These are phyloP conservation scores for Camelina sativa DNA, from an alignment of 345 rosid genomes.

Conservation along the genomic window DNA sequence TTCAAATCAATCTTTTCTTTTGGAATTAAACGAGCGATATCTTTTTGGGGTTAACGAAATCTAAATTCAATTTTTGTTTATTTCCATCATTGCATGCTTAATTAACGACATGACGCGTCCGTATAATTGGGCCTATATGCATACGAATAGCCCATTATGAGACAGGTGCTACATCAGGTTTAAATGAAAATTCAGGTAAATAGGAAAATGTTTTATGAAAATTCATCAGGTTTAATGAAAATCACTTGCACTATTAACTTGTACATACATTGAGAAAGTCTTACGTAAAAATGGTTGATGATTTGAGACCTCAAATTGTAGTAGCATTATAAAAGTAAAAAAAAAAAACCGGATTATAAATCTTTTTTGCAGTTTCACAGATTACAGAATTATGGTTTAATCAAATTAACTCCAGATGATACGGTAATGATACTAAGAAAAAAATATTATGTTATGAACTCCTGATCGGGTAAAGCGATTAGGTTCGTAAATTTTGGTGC, in stretches of 20 bases:
- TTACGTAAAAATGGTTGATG: neutral
- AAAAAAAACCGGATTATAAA: neutral
- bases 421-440: neutral
- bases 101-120: constrained; percentile 1
- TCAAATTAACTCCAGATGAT: neutral
- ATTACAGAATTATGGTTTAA: neutral
- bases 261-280: neutral
- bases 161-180: neutral
- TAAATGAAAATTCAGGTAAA: neutral
- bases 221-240: neutral
- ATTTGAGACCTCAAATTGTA: neutral
- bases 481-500: constrained; percentile 34
- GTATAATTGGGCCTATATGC: constrained; percentile 9
- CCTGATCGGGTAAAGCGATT: constrained; percentile 30
- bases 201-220: neutral
- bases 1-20: constrained; percentile 26
- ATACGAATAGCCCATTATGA: neutral
- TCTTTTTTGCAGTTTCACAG: neutral
- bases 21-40: constrained; percentile 20
- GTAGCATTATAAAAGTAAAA: neutral
- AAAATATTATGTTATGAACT: neutral
- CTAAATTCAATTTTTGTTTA: constrained; percentile 12
- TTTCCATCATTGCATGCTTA: constrained; percentile 6
- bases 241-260: neutral
- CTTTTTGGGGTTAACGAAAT: constrained; percentile 11